These are phyloP conservation scores for Auricularia cornea DNA, from an alignment of 768 basidiomycete species.

Conservation along the genomic window DNA sequence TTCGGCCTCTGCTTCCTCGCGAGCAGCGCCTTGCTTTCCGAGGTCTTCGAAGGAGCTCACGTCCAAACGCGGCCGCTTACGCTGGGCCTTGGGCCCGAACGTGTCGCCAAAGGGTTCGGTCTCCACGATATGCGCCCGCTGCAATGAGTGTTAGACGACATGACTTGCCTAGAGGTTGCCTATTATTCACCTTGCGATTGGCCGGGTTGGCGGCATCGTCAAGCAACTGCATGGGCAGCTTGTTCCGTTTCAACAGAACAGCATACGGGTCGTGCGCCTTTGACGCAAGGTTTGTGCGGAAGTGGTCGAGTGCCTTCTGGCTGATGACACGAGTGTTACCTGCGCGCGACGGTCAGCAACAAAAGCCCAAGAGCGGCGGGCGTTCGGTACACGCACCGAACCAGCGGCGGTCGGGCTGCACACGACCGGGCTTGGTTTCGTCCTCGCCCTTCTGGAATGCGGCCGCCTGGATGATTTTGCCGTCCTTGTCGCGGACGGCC, in stretches of 20 bases:
- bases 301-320: conserved; percentile 92
- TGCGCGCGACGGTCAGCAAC: conserved; percentile 20
- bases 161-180: not conserved
- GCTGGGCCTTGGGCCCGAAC: conserved; percentile 92
- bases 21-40: conserved; percentile 50
- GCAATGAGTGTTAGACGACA: conserved; percentile 7
- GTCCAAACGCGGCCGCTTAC: conserved; percentile 80
- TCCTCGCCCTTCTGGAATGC: conserved; percentile 94
- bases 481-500: conserved; percentile 81
- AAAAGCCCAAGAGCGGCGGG: not conserved
- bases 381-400: conserved; percentile 57
- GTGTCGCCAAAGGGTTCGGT: conserved; percentile 93
- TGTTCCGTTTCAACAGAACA: conserved; percentile 87
- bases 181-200: conserved; percentile 52
- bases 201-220: conserved; percentile 83
- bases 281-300: conserved; percentile 75
- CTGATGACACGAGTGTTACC: conserved; percentile 99
- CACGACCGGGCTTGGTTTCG: conserved; percentile 80
- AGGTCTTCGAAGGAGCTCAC: conserved; percentile 93
- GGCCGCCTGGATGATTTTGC: conserved; percentile 88
- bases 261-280: conserved; percentile 95
- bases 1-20: conserved; percentile 36
- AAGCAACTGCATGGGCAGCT: conserved; percentile 92
- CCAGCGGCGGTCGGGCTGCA: conserved; percentile 94
- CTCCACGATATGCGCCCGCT: conserved; percentile 91